Evolutionary conservation across 305 asterid genomes (phyloP).

Genomic region (Solanum chacoense): DNA sequence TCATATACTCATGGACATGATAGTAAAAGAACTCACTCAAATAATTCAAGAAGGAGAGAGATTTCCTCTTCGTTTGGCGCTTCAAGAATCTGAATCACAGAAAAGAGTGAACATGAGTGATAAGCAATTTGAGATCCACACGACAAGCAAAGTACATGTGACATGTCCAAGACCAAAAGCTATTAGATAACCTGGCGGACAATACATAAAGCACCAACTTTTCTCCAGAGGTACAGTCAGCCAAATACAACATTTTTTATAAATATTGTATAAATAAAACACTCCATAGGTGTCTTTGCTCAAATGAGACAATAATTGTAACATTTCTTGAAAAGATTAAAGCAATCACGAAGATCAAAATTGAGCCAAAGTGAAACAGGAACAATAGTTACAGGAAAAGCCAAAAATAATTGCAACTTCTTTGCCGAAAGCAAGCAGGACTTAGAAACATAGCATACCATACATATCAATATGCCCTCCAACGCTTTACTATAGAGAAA

Average conservation of each 20-base stretch:
- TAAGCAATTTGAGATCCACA: background rate
- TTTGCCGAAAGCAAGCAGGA: background rate
- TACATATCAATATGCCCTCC: constrained; percentile 88
- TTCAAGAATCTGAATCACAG: constrained; percentile 71
- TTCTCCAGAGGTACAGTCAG: background rate
- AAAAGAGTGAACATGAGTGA: constrained; percentile 6
- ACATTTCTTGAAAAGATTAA: background rate
- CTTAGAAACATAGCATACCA: constrained; percentile 43
- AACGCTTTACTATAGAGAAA: constrained; percentile 94
- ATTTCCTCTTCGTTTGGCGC: constrained; percentile 92
- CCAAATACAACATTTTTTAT: background rate
- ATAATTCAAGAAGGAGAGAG: constrained; percentile 76
- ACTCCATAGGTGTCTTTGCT: background rate
- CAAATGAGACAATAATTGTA: background rate
- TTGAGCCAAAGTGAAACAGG: background rate
- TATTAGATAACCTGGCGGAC: background rate
- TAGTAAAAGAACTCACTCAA: constrained; percentile 44
- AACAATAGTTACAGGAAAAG: background rate
- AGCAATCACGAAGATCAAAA: background rate
- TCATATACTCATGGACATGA: background rate
- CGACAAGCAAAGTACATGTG: background rate
- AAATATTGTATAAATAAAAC: background rate
- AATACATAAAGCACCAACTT: background rate
- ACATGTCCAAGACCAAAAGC: background rate
- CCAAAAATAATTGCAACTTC: background rate